Conservation (phyloP, 345 rosid genomes). For the Pistacia atlantica region DNA sequence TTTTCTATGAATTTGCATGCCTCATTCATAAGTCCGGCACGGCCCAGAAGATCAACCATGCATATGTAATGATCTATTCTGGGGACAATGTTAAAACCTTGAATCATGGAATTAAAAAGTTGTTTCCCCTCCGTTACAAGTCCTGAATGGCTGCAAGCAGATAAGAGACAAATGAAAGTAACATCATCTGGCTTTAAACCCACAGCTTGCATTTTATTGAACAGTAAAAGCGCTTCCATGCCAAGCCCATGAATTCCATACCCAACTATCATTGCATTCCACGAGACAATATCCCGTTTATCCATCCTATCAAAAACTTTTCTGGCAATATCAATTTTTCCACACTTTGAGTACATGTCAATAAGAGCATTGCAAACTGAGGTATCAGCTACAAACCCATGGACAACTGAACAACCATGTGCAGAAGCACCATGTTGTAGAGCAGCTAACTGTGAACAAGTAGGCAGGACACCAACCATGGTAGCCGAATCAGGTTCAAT, state of each 20-base stretch:
- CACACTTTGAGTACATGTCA: constrained; percentile 70
- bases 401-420: constrained; percentile 44
- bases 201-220: constrained; percentile 39
- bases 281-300: constrained; percentile 42
- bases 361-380: constrained; percentile 53
- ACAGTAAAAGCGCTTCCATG: constrained; percentile 44
- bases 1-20: constrained; percentile 45
- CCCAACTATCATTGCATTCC: constrained; percentile 62
- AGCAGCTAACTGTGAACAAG: constrained; percentile 53
- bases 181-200: constrained; percentile 49
- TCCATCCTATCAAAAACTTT: constrained; percentile 49
- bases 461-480: constrained; percentile 46
- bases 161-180: constrained; percentile 53
- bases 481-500: constrained; percentile 32
- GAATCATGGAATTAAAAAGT: constrained; percentile 44
- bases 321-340: constrained; percentile 49
- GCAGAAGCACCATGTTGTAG: constrained; percentile 40
- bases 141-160: constrained; percentile 77
- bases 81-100: constrained; percentile 40
- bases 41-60: constrained; percentile 60
- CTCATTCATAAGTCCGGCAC: constrained; percentile 51
- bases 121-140: constrained; percentile 54
- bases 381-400: constrained; percentile 36
- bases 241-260: constrained; percentile 65
- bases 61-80: constrained; percentile 62